Evolutionary conservation across 2,329 filamentous ascomycete genomes (phyloP), one percentile per base, ranked within the genome.

Genomic region (Endocalyx cinctus): DNA sequence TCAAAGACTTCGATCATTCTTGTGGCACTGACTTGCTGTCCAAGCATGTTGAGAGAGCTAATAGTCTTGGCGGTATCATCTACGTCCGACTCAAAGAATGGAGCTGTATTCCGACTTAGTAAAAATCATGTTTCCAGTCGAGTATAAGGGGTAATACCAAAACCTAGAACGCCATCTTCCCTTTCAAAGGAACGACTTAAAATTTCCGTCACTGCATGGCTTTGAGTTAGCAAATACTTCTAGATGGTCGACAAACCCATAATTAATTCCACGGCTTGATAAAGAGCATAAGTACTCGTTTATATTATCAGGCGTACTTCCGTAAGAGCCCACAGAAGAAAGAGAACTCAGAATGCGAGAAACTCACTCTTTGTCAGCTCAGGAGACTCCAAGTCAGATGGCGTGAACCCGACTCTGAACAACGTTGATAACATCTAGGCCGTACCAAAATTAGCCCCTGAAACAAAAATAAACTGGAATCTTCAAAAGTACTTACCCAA

Each of bases 1-100:
- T 59, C 52, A 29, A 59, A 61, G 5, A 37, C 33, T 5, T 45
- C 27, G 13, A 60, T 31, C 41, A 56, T 37, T 12, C 20, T 34
- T 35, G 30, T n/a, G 34, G 29, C 22, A 38, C 43, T 3, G 46
- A 36, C n/a, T 42, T 42, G 22, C 31, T 41, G 25, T 2, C 33
- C 33, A 11, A 49, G 33, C n/a, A 41, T 17, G 10, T 28, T 34
- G 4, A 49, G 34, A 5, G 41, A 28, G 8, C 45, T 26, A 3
- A 50, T 25, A 8, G 42, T 29, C 17, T 40, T 44, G 4, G 54
- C 54, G 3, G 54, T 55, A 22, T 55, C 51, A 34, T 57, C 52
- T 5, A 48, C 49, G 35, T 57, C 54, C 4, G 44, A 20, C 10
- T 34, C 27, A 12, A 51, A 12, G 14, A 8, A 13, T 10, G 26